phyloP scores from a whole-genome alignment of 2,329 filamentous ascomycete genomes.

The Cladosporium sp. region DNA sequence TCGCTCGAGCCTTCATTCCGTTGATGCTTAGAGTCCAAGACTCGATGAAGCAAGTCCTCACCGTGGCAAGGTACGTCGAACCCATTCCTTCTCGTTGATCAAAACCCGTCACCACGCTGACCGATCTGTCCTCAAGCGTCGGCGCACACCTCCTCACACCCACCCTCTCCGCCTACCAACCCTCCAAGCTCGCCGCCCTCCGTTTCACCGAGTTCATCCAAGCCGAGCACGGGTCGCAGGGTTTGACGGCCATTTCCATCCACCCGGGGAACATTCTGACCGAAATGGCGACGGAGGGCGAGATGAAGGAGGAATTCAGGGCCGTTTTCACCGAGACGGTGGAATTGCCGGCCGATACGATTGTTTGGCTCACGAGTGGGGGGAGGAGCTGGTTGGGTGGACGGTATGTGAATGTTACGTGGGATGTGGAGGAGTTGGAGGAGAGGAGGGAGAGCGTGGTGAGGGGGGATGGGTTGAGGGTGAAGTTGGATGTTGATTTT shows the following conservation, averaged over 20 bases:
- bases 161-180: constrained; percentile 44
- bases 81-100: too few relatives aligned
- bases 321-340: constrained; percentile 26
- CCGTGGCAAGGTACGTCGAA: constrained; percentile 28
- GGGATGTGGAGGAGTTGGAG: constrained; percentile 38
- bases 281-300: constrained; percentile 28
- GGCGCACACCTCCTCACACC: constrained; percentile 40
- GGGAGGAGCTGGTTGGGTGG: constrained; percentile 35
- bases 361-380: constrained; percentile 31
- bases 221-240: constrained; percentile 41
- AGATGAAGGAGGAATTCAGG: constrained; percentile 31
- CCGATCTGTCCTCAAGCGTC: too few relatives aligned
- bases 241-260: constrained; percentile 42
- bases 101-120: too few relatives aligned
- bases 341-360: constrained; percentile 28
- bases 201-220: constrained; percentile 51
- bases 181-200: constrained; percentile 51
- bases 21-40: constrained; percentile 37
- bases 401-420: constrained; percentile 34
- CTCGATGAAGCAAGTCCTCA: constrained; percentile 8
- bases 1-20: constrained; percentile 48
- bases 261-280: constrained; percentile 35
- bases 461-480: constrained; percentile 32
- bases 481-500: constrained; percentile 17
- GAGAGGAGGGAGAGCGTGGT: constrained; percentile 30